Conservation (phyloP, 257 asterid species). For the Plantago ovata region DNA sequence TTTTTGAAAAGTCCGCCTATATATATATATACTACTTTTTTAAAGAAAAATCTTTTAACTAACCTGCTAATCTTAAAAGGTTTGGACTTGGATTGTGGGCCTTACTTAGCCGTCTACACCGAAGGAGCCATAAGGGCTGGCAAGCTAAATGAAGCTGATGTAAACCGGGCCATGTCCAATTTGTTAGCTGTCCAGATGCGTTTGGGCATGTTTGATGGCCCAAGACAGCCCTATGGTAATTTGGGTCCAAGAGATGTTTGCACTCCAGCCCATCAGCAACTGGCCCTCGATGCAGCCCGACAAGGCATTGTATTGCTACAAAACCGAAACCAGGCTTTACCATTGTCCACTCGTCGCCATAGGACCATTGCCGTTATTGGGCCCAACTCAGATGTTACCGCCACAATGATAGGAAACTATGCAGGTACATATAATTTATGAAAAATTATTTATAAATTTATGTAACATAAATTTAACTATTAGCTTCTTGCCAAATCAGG, state of each 20-base stretch:
- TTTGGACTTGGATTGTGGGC: slow-evolving; percentile 93
- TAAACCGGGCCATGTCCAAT: slow-evolving; percentile 58
- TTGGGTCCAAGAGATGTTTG: slow-evolving; percentile 86
- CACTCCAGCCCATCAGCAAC: slow-evolving; percentile 59
- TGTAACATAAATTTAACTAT: background rate
- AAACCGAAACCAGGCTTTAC: slow-evolving; percentile 59
- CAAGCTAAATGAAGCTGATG: slow-evolving; percentile 48
- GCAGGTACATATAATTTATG: slow-evolving; percentile 47
- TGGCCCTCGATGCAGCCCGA: slow-evolving; percentile 90
- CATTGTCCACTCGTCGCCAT: slow-evolving; percentile 46
- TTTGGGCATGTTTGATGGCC: slow-evolving; percentile 88
- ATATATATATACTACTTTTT: too few species aligned
- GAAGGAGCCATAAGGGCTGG: slow-evolving; percentile 58
- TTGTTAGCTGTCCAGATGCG: slow-evolving; percentile 78
- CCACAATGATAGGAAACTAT: slow-evolving; percentile 87
- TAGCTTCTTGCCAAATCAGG: slow-evolving; percentile 31
- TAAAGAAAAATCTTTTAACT: too few species aligned
- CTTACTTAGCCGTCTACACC: slow-evolving; percentile 66
- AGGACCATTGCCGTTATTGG: slow-evolving; percentile 74
- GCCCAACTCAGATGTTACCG: slow-evolving; percentile 78
- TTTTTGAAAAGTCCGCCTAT: too few species aligned
- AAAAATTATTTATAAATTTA: background rate
- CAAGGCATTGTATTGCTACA: slow-evolving; percentile 84
- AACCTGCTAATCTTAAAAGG: slow-evolving; percentile 26
- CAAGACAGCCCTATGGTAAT: slow-evolving; percentile 46